Base-by-base conservation (phyloP, 2,329 filamentous ascomycete genomes). In the Penicillium concentricum region DNA sequence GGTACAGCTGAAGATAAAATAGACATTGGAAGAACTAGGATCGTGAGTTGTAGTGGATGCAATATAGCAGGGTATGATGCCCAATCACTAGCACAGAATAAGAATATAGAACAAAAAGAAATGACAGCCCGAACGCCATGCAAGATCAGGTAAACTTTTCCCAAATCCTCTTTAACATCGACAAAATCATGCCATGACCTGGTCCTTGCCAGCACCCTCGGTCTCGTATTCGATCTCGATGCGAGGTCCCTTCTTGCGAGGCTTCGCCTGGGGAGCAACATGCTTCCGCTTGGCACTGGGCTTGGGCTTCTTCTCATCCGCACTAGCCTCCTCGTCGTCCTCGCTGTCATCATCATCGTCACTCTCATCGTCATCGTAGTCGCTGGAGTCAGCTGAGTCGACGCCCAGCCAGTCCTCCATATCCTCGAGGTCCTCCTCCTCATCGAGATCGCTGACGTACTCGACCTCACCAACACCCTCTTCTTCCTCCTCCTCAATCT, bases 351-450 rank as follows among this genome's bases (percentile, higher is more conserved):
- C 84, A 16, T 82, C 82, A 37, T 82, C 82, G 35, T 82, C 80
- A n/a, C 84, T 83, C 7, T 81, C 82, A 13, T 78, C 77, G 5
- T 77, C 78, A 32, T 76, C 77, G 37, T 75, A 71, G 32, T 74
- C 76, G 54, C 74, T 77, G 37, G 79, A 79, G 49, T 81, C 81
- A 1, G 75, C 80, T 58, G 82, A 84, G 56, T 83, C 89, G 59
- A 86, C 91, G 66, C 88, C 92, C 48, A 97, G 81, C 93, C 93
- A 97, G 70, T 97, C 93, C 75, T 97, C 90, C 52, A 97, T 96
- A 72, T 97, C 93, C 75, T 97, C 91, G 49, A 97, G 84, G 69
- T 92, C 89, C 51, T 83, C 86, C 20, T 84, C 83, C 59, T 84
- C 91, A 45, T 92, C 92, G 55, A 96, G 78, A 73, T 97, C 94